Conservation (phyloP, 345 rosid species). For the thale cress (Arabidopsis thaliana) region TAIR10.1 NC_003076.8:13635501-13636000, state of each 20-base stretch:
- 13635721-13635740: slow-evolving; percentile 73
- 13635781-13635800: slow-evolving; percentile 61
- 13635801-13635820: background rate
- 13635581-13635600: slow-evolving; percentile 90
- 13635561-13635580: slow-evolving; percentile 86
- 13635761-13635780: slow-evolving; percentile 93
- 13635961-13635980: slow-evolving; percentile 87
- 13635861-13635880: slow-evolving; percentile 93
- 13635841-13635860: slow-evolving; percentile 84
- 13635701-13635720: slow-evolving; percentile 91
- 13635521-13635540: slow-evolving; percentile 71
- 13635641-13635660: slow-evolving; percentile 12
- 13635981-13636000: slow-evolving; percentile 85
- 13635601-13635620: slow-evolving; percentile 70
- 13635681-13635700: background rate
- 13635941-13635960: slow-evolving; percentile 96
- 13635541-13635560: slow-evolving; percentile 96
- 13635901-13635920: slow-evolving; percentile 75
- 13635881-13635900: slow-evolving; percentile 97
- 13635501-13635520: slow-evolving; percentile 75
- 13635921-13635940: slow-evolving; percentile 93
- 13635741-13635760: slow-evolving; percentile 96
- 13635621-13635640: background rate
- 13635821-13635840: slow-evolving; percentile 36
- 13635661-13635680: slow-evolving; percentile 26